Evolutionary conservation across 495 filamentous ascomycete genomes (phyloP).

Genomic region (Rostrohypoxylon terebratum): DNA sequence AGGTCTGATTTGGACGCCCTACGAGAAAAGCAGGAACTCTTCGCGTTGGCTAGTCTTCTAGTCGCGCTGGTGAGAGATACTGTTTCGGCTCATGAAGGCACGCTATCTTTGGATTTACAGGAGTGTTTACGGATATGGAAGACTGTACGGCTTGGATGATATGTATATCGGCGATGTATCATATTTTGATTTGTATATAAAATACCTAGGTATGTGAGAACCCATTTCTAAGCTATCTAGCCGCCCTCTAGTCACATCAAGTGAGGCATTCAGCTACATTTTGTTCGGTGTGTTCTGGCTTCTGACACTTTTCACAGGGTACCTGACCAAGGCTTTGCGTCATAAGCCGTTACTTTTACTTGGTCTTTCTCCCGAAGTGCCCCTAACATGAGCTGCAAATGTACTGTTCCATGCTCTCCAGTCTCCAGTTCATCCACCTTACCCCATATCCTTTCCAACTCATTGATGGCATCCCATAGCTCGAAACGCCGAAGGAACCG

Average conservation of each 20-base stretch:
- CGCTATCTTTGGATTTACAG: conserved; percentile 68
- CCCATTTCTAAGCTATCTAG: neutral
- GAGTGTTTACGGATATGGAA: conserved; percentile 71
- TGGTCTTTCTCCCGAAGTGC: neutral
- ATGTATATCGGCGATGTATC: neutral
- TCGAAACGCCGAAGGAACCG: neutral
- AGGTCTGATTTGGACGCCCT: conserved; percentile 62
- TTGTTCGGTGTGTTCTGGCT: no score
- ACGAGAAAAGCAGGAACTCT: conserved; percentile 57
- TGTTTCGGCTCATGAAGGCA: conserved; percentile 60
- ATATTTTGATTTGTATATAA: neutral
- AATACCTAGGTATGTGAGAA: neutral
- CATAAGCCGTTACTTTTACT: neutral
- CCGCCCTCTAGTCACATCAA: no score
- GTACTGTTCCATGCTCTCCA: neutral
- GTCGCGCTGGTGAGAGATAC: conserved; percentile 64
- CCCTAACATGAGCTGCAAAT: neutral
- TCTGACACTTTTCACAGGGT: no score
- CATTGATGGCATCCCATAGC: neutral
- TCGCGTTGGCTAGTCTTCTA: conserved; percentile 65
- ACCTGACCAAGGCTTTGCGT: no score
- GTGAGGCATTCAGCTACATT: no score
- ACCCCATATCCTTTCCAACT: neutral
- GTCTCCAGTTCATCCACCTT: neutral
- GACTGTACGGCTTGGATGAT: conserved; percentile 65